A percentile compares a stretch with the other conserved stretches of the same genome.
phyloP scores from a whole-genome alignment of 352 stramenopile species.

The Phytophthora ohioensis region DNA sequence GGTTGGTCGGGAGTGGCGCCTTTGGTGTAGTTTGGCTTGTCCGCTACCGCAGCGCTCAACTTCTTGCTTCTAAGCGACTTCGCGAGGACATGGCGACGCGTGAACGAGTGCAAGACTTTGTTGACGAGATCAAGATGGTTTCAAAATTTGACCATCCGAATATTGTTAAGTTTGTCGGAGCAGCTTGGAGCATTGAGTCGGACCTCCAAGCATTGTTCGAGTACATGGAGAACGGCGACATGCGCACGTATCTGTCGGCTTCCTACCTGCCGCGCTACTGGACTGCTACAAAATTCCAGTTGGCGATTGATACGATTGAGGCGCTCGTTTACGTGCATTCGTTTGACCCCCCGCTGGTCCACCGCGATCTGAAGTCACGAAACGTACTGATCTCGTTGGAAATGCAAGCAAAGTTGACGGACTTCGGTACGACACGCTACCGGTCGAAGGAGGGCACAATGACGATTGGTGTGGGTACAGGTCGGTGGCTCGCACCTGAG shows the following conservation, averaged over 20 bases:
- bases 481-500: slow-evolving; percentile 70
- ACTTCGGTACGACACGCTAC: slow-evolving; percentile 41
- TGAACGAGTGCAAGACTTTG: slow-evolving; percentile 28
- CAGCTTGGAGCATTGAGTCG: slow-evolving; percentile 54
- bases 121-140: slow-evolving; percentile 43
- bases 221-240: slow-evolving; percentile 59
- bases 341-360: slow-evolving; percentile 37
- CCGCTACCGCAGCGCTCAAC: slow-evolving; percentile 22
- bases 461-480: slow-evolving; percentile 58
- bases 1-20: slow-evolving; percentile 35
- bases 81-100: slow-evolving; percentile 22
- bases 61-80: slow-evolving; percentile 41
- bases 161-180: slow-evolving; percentile 49
- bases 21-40: slow-evolving; percentile 44
- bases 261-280: slow-evolving; percentile 24
- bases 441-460: slow-evolving; percentile 43
- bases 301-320: slow-evolving; percentile 48
- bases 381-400: slow-evolving; percentile 42
- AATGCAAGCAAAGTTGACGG: slow-evolving; percentile 41
- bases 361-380: slow-evolving; percentile 49
- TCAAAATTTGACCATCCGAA: slow-evolving; percentile 47
- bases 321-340: slow-evolving; percentile 58
- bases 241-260: slow-evolving; percentile 44
- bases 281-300: slow-evolving; percentile 40
- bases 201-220: slow-evolving; percentile 60